Evolutionary conservation across 306 rosid genomes (phyloP), one percentile per base, ranked within the genome.

Genomic region (Prunus salicina): DNA sequence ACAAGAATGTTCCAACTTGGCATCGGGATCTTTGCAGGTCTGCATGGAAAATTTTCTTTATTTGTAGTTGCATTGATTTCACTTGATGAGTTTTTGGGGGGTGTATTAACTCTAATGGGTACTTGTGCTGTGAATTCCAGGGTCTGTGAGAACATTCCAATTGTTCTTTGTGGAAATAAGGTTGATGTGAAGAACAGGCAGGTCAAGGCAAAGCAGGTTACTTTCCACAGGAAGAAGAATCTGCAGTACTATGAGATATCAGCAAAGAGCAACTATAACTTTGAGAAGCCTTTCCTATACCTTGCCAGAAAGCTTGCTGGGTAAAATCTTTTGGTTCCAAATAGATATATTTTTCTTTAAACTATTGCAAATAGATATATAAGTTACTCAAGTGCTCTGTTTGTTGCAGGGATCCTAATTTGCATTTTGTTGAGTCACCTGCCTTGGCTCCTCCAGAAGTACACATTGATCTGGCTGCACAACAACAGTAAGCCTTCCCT

Each of bases 401-500:
- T 47, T 81, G 56, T 81, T 90, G 85, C 82, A 92, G 96, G 2
- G 96, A 92, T 77, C 69, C 93, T 5, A 91, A 88, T 68, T 76
- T 92, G 82, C 97, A 92, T 76, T 92, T 92, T 28, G 97, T 92
- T 3, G 97, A 92, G 76, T 85, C 97, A 45, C 98, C 98, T 15
- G 98, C 98, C 4, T 71, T 93, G 76, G 93, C 93, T 64, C 98
- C 98, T 24, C 98, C 98, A 2, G 98, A 93, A 70, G 94, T 93
- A 49, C 91, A 90, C 67, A 91, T 93, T 20, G 96, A 93, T 83
- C 51, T 93, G 58, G 90, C 82, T 41, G 89, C 84, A 2, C 97
- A 91, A 74, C 84, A 81, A 52, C 88, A 84, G 93, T 89, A 86
- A 84, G 92, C 58, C 51, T 57, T 75, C 25, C 55, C 15, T 64